Evolutionary conservation across 768 basidiomycete genomes (phyloP).

Genomic region (Boletus reticuloceps): DNA sequence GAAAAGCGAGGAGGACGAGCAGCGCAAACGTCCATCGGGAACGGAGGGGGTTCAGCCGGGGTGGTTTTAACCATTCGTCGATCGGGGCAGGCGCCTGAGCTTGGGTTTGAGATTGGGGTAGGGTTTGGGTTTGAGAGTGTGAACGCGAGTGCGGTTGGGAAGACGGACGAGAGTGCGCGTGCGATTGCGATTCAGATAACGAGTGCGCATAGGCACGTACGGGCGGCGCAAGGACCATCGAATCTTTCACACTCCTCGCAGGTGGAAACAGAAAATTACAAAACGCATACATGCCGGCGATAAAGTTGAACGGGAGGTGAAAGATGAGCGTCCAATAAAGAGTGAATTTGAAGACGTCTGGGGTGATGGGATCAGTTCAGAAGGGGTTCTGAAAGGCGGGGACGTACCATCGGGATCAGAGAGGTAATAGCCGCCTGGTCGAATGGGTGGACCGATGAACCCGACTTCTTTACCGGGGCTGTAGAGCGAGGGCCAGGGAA

Average conservation of each 20-base stretch:
- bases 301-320: constrained; percentile 39
- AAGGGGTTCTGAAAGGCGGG: too few species aligned
- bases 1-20: constrained; percentile 38
- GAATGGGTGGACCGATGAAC: constrained; percentile 22
- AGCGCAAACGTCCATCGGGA: constrained; percentile 40
- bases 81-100: neutral
- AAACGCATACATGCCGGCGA: constrained; percentile 42
- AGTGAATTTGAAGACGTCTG: constrained; percentile 46
- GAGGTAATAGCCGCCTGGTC: constrained; percentile 36
- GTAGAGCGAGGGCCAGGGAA: constrained; percentile 39
- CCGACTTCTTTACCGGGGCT: constrained; percentile 35
- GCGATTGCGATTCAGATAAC: neutral
- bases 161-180: neutral
- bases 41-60: constrained; percentile 32
- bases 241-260: constrained; percentile 7
- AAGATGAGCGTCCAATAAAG: constrained; percentile 49
- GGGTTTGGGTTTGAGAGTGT: neutral
- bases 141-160: neutral
- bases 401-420: constrained; percentile 30
- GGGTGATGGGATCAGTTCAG: neutral
- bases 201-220: neutral
- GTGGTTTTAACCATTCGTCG: constrained; percentile 14
- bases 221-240: neutral
- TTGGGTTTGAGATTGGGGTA: too few species aligned
- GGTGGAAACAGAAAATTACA: constrained; percentile 41